Evolutionary conservation across 768 basidiomycete genomes (phyloP).

Genomic region (Symmetrospora coprosmae): DNA sequence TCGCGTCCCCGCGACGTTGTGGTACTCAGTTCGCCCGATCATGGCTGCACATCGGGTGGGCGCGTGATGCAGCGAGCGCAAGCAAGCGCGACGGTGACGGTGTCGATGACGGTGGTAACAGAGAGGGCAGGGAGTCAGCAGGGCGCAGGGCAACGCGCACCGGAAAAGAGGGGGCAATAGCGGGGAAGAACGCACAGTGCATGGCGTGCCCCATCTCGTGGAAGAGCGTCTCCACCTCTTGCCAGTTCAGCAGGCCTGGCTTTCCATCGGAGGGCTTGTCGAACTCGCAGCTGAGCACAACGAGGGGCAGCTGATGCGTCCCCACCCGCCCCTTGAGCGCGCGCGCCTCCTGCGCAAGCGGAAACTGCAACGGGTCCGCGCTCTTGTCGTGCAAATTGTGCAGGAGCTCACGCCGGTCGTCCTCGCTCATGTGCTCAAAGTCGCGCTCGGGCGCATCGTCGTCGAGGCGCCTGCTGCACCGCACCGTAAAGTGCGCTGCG

Average conservation of each 20-base stretch:
- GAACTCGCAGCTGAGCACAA: constrained; percentile 83
- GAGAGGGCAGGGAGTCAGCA: neutral
- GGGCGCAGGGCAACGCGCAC: neutral
- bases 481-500: constrained; percentile 93
- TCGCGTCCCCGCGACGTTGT: constrained; percentile 92
- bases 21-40: constrained; percentile 92
- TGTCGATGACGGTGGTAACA: constrained; percentile 7
- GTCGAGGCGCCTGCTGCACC: constrained; percentile 81
- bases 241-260: constrained; percentile 69
- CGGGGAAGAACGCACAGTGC: constrained; percentile 61
- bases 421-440: constrained; percentile 34
- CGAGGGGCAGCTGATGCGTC: constrained; percentile 72
- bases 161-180: neutral
- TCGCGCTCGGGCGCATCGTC: constrained; percentile 71
- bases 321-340: constrained; percentile 51
- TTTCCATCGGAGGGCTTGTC: constrained; percentile 49
- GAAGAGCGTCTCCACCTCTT: constrained; percentile 82
- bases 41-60: constrained; percentile 54
- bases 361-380: too few species aligned
- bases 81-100: constrained; percentile 8
- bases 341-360: constrained; percentile 39
- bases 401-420: constrained; percentile 24
- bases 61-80: too few species aligned
- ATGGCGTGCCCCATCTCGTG: constrained; percentile 99
- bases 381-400: constrained; percentile 33